These are phyloP conservation scores for Acorus gramineus DNA, from an alignment of 106 monocot genomes.

Conservation along the genomic window DNA sequence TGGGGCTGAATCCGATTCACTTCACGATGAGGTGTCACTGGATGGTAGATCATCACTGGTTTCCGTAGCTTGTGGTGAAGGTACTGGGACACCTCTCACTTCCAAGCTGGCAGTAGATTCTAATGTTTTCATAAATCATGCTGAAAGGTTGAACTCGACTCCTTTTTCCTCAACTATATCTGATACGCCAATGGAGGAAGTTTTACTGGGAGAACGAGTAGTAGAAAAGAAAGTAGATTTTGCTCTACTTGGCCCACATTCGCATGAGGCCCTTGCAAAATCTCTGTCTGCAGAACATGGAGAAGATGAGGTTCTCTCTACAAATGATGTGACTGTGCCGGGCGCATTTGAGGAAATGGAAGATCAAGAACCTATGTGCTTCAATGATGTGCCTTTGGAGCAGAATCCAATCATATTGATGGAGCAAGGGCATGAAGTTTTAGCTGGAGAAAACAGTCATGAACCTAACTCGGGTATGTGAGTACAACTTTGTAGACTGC, in stretches of 20 bases:
- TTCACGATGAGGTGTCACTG: neutral
- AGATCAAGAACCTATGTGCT: neutral
- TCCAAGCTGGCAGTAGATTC: too few relatives aligned
- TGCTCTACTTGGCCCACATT: neutral
- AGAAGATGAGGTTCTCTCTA: conserved; percentile 3
- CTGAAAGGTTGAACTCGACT: too few relatives aligned
- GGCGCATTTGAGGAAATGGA: conserved; percentile 1
- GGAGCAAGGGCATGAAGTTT: neutral
- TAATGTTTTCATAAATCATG: too few relatives aligned
- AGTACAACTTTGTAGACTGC: neutral
- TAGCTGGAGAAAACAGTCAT: conserved; percentile 1
- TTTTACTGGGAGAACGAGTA: neutral
- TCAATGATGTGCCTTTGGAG: too few relatives aligned
- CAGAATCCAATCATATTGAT: too few relatives aligned
- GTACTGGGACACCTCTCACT: too few relatives aligned
- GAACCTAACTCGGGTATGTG: conserved; percentile 5
- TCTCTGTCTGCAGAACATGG: neutral
- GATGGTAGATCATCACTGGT: neutral
- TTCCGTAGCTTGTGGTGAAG: too few relatives aligned
- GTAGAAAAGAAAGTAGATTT: conserved; percentile 6
- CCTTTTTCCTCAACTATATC: too few relatives aligned
- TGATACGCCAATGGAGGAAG: too few relatives aligned
- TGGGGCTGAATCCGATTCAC: too few relatives aligned
- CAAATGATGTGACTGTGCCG: neutral
- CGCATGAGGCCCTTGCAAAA: neutral